These are phyloP conservation scores for Colletotrichum sp. DNA, from an alignment of 2,329 filamentous ascomycete genomes.

Conservation along the genomic window DNA sequence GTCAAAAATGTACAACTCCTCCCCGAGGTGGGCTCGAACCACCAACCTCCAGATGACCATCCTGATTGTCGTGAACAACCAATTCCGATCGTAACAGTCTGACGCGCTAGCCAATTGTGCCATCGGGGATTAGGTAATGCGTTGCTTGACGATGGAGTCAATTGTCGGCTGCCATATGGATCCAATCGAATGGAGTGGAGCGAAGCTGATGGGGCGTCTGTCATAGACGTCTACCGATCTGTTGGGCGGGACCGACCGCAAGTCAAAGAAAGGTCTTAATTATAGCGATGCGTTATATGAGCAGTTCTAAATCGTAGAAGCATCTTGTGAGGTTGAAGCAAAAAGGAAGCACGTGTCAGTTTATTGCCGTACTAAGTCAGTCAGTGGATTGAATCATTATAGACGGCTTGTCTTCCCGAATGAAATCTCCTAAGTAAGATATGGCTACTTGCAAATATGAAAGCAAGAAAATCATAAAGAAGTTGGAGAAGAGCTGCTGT, in stretches of 20 bases:
- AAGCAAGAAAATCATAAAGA: too few species aligned
- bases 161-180: neutral
- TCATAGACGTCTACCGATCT: neutral
- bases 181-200: neutral
- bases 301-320: rapidly evolving
- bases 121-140: neutral
- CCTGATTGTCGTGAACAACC: neutral
- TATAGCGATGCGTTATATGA: neutral
- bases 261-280: neutral
- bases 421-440: too few species aligned
- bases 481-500: too few species aligned
- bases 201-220: neutral
- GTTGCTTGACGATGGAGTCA: neutral
- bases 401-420: neutral
- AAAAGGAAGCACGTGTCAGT: neutral
- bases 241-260: neutral
- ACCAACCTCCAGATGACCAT: slow-evolving; percentile 1
- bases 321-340: neutral
- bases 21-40: neutral
- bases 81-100: neutral
- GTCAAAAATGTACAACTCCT: neutral
- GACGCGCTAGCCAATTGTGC: slow-evolving; percentile 4
- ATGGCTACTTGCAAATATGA: too few species aligned
- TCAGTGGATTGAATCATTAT: neutral
- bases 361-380: neutral